These are phyloP conservation scores for Rubia tinctorum DNA, from an alignment of 305 asterid genomes.

Conservation along the genomic window DNA sequence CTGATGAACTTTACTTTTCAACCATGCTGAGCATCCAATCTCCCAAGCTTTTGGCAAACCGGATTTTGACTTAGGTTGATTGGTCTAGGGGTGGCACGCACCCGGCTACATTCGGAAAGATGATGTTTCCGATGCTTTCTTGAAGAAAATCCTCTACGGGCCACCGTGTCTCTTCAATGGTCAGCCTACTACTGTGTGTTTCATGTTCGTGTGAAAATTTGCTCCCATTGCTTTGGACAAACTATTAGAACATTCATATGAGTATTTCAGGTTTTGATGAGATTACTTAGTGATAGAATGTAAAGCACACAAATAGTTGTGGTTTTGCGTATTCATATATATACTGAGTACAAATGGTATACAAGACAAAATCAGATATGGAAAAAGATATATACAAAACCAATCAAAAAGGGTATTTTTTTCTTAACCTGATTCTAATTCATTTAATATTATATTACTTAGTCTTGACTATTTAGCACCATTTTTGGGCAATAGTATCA, in stretches of 20 bases:
- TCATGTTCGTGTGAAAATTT: conserved; percentile 41
- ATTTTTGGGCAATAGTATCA: not conserved
- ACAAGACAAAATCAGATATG: too few relatives aligned
- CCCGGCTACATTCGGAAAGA: conserved; percentile 42
- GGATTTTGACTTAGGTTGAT: conserved; percentile 41
- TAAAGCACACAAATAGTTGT: too few relatives aligned
- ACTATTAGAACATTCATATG: conserved; percentile 31
- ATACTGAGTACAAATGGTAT: too few relatives aligned
- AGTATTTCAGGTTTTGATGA: conserved; percentile 32
- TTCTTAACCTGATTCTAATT: too few relatives aligned
- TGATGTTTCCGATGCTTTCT: conserved; percentile 30
- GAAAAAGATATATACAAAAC: too few relatives aligned
- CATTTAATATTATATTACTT: too few relatives aligned
- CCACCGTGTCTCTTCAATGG: conserved; percentile 28
- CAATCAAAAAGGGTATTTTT: too few relatives aligned
- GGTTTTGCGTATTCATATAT: too few relatives aligned
- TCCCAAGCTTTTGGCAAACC: conserved; percentile 36
- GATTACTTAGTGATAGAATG: too few relatives aligned
- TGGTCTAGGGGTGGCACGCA: conserved; percentile 55
- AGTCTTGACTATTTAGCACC: too few relatives aligned
- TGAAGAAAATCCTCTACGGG: conserved; percentile 26
- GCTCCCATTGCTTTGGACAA: conserved; percentile 39
- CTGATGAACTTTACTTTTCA: conserved; percentile 45
- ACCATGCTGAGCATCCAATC: conserved; percentile 38
- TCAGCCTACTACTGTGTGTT: conserved; percentile 39